phyloP scores from a whole-genome alignment of 2,329 filamentous ascomycete species.

The Tolypocladium album region DNA sequence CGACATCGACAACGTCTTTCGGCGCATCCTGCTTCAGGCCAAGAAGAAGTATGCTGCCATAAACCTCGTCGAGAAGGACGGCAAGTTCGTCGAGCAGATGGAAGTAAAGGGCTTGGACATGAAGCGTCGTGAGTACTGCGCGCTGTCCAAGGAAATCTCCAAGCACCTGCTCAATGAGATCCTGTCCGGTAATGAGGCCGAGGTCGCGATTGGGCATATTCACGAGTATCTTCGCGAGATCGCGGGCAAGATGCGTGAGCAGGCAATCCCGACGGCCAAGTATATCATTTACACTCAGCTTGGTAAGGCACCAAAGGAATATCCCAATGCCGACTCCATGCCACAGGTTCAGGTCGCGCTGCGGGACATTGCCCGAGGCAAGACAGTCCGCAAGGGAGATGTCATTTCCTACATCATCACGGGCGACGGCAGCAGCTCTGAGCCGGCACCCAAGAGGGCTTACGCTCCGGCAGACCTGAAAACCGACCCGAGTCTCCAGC shows the following conservation, averaged over 20 bases:
- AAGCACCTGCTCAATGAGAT: constrained; percentile 86
- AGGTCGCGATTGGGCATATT: constrained; percentile 77
- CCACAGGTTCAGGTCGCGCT: constrained; percentile 94
- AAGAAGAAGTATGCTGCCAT: constrained; percentile 99
- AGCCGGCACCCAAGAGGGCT: constrained; percentile 76
- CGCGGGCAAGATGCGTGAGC: constrained; percentile 76
- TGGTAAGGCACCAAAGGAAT: constrained; percentile 85
- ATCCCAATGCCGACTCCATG: constrained; percentile 91
- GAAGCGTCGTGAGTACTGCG: constrained; percentile 94
- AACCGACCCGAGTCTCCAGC: constrained; percentile 60
- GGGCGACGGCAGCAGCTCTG: constrained; percentile 52
- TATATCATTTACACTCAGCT: constrained; percentile 98
- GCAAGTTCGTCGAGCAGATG: constrained; percentile 86
- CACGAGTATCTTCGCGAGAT: constrained; percentile 87
- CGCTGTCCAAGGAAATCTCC: constrained; percentile 89
- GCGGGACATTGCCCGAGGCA: constrained; percentile 76
- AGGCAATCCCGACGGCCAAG: constrained; percentile 64
- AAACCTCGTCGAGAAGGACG: constrained; percentile 81
- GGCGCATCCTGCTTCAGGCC: constrained; percentile 82
- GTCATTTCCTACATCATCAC: constrained; percentile 96
- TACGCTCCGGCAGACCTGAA: constrained; percentile 79
- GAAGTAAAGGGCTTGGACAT: constrained; percentile 98
- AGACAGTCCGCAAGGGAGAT: constrained; percentile 81
- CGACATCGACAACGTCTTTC: constrained; percentile 95
- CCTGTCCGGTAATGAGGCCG: constrained; percentile 84